phyloP scores from a whole-genome alignment of 108 stramenopile species.

The Fragilaria crotonensis region DNA sequence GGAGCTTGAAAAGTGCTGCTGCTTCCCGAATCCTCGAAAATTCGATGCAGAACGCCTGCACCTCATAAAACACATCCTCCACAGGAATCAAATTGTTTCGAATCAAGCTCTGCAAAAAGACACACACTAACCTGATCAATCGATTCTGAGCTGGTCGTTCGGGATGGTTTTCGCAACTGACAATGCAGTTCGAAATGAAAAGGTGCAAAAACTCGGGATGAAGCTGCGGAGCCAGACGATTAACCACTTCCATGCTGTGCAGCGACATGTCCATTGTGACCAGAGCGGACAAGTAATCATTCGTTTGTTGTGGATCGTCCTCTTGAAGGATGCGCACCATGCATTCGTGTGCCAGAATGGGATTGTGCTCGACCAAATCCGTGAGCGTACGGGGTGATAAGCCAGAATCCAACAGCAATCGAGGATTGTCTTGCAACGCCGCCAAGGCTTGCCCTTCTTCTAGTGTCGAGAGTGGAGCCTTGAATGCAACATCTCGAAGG shows the following conservation, averaged over 20 bases:
- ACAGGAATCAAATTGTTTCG: conserved; percentile 91
- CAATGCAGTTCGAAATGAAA: conserved; percentile 94
- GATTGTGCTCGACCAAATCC: conserved; percentile 93
- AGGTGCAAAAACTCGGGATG: conserved; percentile 95
- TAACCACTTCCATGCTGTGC: conserved; percentile 95
- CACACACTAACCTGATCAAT: conserved; percentile 93
- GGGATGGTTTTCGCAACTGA: conserved; percentile 86
- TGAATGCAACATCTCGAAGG: conserved; percentile 53
- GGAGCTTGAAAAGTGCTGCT: conserved; percentile 81
- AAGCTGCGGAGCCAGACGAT: conserved; percentile 80
- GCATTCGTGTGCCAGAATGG: conserved; percentile 88
- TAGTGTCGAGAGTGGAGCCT: conserved; percentile 44
- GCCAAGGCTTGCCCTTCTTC: conserved; percentile 60
- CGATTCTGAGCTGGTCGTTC: conserved; percentile 94
- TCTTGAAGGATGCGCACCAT: conserved; percentile 72
- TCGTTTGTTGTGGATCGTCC: conserved; percentile 22
- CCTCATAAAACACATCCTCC: conserved; percentile 88
- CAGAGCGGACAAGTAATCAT: conserved; percentile 85
- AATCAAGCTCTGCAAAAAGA: conserved; percentile 92
- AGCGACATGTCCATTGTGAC: conserved; percentile 97
- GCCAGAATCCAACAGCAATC: conserved; percentile 62
- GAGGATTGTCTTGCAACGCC: conserved; percentile 25
- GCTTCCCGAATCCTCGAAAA: conserved; percentile 94
- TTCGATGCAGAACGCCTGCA: conserved; percentile 96
- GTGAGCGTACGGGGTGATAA: conserved; percentile 88